These are phyloP conservation scores for Apiospora rasikravindrae DNA, from an alignment of 2,329 filamentous ascomycete genomes.

Conservation along the genomic window DNA sequence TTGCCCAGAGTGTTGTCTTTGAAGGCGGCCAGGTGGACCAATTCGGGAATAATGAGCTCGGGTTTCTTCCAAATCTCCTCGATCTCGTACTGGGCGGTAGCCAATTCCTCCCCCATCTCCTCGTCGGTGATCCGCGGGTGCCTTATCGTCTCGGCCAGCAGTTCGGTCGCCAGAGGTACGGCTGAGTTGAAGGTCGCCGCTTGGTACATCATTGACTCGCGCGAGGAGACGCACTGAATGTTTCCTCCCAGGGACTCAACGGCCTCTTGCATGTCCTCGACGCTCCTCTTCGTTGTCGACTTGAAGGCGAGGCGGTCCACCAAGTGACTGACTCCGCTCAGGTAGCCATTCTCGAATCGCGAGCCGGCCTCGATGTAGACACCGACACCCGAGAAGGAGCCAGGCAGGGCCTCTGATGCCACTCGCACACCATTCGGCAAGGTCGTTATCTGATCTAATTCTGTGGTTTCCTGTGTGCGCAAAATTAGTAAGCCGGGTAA, in stretches of 20 bases:
- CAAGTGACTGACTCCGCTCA: constrained; percentile 93
- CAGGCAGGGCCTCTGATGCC: constrained; percentile 91
- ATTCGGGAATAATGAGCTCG: constrained; percentile 91
- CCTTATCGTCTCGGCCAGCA: constrained; percentile 93
- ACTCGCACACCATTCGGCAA: constrained; percentile 93
- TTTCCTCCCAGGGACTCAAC: constrained; percentile 92
- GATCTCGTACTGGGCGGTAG: constrained; percentile 94
- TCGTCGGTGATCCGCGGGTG: constrained; percentile 83
- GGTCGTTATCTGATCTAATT: constrained; percentile 86
- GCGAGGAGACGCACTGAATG: constrained; percentile 93
- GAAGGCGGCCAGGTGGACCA: constrained; percentile 94
- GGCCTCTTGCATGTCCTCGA: constrained; percentile 85
- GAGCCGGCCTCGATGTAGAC: constrained; percentile 97
- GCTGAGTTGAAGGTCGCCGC: constrained; percentile 95
- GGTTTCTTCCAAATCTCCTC: constrained; percentile 97
- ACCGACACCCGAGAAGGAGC: constrained; percentile 92
- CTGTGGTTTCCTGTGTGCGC: constrained; percentile 64
- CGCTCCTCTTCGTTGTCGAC: constrained; percentile 72
- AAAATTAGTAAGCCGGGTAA: not conserved
- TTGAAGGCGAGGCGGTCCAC: constrained; percentile 97
- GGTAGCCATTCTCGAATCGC: constrained; percentile 83
- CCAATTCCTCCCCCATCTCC: constrained; percentile 85
- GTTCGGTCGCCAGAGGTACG: constrained; percentile 78
- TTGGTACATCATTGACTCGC: constrained; percentile 98
- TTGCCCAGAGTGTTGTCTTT: constrained; percentile 96